Percentiles rank a stretch among this genome's conserved stretches.
Conservation (phyloP, 352 stramenopile species). For the Globisporangium barbulae region DNA sequence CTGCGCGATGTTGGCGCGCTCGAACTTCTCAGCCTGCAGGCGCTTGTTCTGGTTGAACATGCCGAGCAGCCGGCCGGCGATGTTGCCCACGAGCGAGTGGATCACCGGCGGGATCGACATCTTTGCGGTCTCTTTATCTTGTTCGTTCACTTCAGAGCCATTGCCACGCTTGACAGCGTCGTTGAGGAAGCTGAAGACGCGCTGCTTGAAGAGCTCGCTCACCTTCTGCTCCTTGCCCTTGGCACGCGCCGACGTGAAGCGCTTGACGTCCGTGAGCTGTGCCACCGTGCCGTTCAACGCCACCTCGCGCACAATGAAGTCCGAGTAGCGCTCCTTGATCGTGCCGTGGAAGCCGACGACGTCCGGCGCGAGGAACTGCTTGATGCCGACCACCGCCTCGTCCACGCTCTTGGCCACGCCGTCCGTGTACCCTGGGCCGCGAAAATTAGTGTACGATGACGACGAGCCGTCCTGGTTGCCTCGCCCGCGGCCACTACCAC, state of each 20-base stretch:
- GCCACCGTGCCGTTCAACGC: slow-evolving; percentile 49
- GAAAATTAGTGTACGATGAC: slow-evolving; percentile 35
- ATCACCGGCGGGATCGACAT: slow-evolving; percentile 37
- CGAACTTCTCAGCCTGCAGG: slow-evolving; percentile 21
- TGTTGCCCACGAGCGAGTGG: slow-evolving; percentile 53
- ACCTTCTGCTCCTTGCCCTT: slow-evolving; percentile 53
- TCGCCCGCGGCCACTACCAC: slow-evolving; percentile 15
- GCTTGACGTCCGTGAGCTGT: slow-evolving; percentile 60
- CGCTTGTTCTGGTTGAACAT: slow-evolving; percentile 69
- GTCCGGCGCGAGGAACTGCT: slow-evolving; percentile 53
- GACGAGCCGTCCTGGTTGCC: slow-evolving; percentile 16
- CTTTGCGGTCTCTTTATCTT: slow-evolving; percentile 16
- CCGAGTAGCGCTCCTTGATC: slow-evolving; percentile 89
- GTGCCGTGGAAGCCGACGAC: slow-evolving; percentile 77
- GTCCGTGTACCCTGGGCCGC: slow-evolving; percentile 68
- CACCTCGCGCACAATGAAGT: slow-evolving; percentile 91
- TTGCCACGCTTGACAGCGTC: slow-evolving; percentile 28
- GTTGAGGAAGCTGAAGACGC: slow-evolving; percentile 58
- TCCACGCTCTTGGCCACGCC: slow-evolving; percentile 70
- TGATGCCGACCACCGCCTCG: slow-evolving; percentile 73
- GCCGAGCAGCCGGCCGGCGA: slow-evolving; percentile 52
- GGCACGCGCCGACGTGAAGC: slow-evolving; percentile 26
- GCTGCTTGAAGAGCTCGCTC: slow-evolving; percentile 79
- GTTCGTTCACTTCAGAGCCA: slow-evolving; percentile 1
- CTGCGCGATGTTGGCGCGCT: slow-evolving; percentile 41